Base-by-base conservation (phyloP, 495 filamentous ascomycete genomes). In the Friedmanniomyces endolithicus region DNA sequence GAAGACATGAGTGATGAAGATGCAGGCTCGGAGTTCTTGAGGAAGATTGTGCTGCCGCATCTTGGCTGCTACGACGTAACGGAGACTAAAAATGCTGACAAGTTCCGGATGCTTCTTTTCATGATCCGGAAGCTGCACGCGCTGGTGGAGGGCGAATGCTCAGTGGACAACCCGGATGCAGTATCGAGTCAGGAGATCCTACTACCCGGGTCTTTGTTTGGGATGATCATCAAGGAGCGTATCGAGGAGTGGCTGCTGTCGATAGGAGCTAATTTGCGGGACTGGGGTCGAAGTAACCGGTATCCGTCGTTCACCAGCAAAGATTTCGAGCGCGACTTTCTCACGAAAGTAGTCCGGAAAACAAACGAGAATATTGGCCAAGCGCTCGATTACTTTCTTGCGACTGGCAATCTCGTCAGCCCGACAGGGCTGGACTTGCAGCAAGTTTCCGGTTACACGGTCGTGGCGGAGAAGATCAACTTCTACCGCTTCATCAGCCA, bases 401-500 rank as follows among this genome's bases (percentile, higher is more conserved):
- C 92, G 0, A 98, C 92, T 1, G 92, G 92, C 60, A 98, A 98
- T 64, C 74, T 98, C 27, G 78, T 85, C 60, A 94, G 87, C 72
- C 84, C 86, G 6, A 90, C 85, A 31, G 92, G 92, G 62, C 76
- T 98, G 44, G 92, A 97, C 77, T 68, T 96, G 57, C 90, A 96
- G 60, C 92, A 98, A 66, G 79, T 82, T 0, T 94, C 92, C 25
- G 92, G 92, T 54, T 98, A 92, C 70, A 94, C 86, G 0, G 86
- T 98, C 35, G 90, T 96, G 52, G 92, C 92, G 3, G 92, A 98
- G 70, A 97, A 97, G 76, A 89, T 97, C 64, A 98, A 98, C 75
- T 98, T 97, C 73, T 84, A 94, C 64, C 86, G 92, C 60, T 98
- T 98, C 72, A 94, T 98, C 72, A 90, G 87, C 73, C 92, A 98